These are phyloP conservation scores for Triangularia verruculosa DNA, from an alignment of 2,329 filamentous ascomycete species.

Conservation along the genomic window DNA sequence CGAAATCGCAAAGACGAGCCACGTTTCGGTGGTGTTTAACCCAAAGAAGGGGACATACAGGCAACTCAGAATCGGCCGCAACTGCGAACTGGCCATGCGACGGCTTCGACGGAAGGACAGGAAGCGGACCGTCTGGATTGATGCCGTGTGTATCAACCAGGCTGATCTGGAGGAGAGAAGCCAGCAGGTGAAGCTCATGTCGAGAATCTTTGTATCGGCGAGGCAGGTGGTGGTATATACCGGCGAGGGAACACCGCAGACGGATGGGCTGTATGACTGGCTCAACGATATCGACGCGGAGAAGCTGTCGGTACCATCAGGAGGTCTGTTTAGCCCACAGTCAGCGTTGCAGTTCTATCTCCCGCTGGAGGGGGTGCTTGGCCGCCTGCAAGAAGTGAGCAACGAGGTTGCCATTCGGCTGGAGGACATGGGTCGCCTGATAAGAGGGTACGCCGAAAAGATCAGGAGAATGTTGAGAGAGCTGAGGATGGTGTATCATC, in stretches of 20 bases:
- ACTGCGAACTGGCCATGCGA: conserved; percentile 4
- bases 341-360: background rate
- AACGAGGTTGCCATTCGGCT: background rate
- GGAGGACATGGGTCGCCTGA: background rate
- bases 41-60: background rate
- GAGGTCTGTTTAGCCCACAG: background rate
- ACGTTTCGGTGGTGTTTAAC: background rate
- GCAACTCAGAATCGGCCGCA: background rate
- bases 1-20: background rate
- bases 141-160: conserved; percentile 15
- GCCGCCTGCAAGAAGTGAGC: background rate
- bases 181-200: conserved; percentile 8
- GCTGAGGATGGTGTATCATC: background rate
- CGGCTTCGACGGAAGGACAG: background rate
- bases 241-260: background rate
- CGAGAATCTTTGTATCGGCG: background rate
- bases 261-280: conserved; percentile 13
- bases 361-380: background rate
- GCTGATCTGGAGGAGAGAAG: conserved; percentile 3
- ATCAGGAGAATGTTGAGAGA: background rate
- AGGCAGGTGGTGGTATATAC: conserved; percentile 11
- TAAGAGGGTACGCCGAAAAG: background rate
- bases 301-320: background rate
- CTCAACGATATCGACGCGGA: conserved; percentile 4
- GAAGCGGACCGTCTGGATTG: conserved; percentile 7